These are phyloP conservation scores for Hypoxylon subgilvum DNA, from an alignment of 495 filamentous ascomycete species.

Conservation along the genomic window DNA sequence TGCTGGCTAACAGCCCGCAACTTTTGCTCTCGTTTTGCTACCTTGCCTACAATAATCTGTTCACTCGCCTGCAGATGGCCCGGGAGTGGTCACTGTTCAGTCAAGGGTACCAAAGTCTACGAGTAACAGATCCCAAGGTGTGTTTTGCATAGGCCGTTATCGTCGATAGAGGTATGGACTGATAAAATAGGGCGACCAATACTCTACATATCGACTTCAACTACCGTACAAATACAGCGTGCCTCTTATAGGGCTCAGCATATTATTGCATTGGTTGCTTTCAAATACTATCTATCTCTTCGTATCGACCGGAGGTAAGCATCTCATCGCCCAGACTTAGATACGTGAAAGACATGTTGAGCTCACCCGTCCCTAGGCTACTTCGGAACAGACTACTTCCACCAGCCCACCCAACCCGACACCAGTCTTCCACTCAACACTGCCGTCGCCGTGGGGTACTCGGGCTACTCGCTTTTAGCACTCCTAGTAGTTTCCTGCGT, in stretches of 20 bases:
- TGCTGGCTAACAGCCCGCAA: conserved; percentile 54
- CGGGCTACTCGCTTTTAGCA: conserved; percentile 17
- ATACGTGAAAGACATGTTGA: neutral
- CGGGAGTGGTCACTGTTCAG: conserved; percentile 33
- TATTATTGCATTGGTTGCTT: conserved; percentile 31
- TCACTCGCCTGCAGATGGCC: conserved; percentile 35
- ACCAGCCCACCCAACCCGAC: neutral
- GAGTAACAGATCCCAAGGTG: conserved; percentile 53
- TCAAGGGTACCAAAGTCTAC: conserved; percentile 46
- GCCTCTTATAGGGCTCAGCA: conserved; percentile 24
- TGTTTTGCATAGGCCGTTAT: neutral
- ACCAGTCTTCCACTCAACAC: conserved; percentile 27
- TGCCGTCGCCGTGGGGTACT: conserved; percentile 25
- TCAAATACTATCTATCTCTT: conserved; percentile 31
- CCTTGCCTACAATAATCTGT: conserved; percentile 39
- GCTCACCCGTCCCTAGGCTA: conserved; percentile 17
- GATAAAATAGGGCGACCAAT: conserved; percentile 40
- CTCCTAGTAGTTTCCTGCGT: conserved; percentile 12
- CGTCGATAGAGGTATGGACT: neutral
- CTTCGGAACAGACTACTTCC: conserved; percentile 10
- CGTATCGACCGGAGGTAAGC: conserved; percentile 25
- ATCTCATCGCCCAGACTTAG: neutral
- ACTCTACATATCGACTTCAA: conserved; percentile 47
- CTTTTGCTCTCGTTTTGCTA: conserved; percentile 51
- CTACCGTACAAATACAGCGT: conserved; percentile 38